These are phyloP conservation scores for Apiospora kogelbergensis DNA, from an alignment of 2,329 filamentous ascomycete species.

Conservation along the genomic window DNA sequence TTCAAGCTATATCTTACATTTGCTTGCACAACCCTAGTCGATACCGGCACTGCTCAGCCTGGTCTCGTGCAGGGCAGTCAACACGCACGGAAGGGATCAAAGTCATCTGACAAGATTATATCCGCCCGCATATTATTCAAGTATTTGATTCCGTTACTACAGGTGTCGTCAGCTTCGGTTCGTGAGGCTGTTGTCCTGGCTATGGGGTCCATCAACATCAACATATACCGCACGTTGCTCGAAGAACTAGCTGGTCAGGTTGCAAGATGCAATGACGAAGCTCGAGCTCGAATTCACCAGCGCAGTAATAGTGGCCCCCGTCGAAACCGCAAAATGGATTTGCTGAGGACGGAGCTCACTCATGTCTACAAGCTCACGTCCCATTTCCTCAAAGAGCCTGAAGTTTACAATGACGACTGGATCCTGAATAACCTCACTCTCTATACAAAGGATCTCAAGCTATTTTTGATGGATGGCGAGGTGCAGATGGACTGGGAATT, in stretches of 20 bases:
- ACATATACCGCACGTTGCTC: conserved; percentile 86
- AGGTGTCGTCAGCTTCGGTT: conserved; percentile 76
- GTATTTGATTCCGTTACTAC: conserved; percentile 84
- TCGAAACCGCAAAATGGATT: conserved; percentile 79
- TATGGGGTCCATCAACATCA: conserved; percentile 91
- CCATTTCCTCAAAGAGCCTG: conserved; percentile 77
- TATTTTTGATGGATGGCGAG: conserved; percentile 92
- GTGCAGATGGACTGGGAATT: conserved; percentile 95
- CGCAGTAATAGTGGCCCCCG: conserved; percentile 80
- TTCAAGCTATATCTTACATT: conserved; percentile 98
- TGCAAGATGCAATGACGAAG: conserved; percentile 82
- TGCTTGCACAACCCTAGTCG: conserved; percentile 91
- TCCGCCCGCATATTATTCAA: conserved; percentile 89
- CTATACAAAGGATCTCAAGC: conserved; percentile 88
- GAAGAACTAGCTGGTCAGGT: conserved; percentile 89
- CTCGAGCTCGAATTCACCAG: conserved; percentile 82
- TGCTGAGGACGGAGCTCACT: conserved; percentile 89
- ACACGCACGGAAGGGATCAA: conserved; percentile 80
- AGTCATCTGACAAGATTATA: conserved; percentile 74
- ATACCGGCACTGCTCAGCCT: conserved; percentile 67
- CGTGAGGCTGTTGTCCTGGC: conserved; percentile 88
- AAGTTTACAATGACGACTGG: conserved; percentile 85
- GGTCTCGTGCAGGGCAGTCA: conserved; percentile 59
- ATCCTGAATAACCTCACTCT: conserved; percentile 84
- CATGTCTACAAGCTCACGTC: conserved; percentile 95